phyloP scores from a whole-genome alignment of 495 filamentous ascomycete genomes.

The Tuber microsphaerosporum region DNA sequence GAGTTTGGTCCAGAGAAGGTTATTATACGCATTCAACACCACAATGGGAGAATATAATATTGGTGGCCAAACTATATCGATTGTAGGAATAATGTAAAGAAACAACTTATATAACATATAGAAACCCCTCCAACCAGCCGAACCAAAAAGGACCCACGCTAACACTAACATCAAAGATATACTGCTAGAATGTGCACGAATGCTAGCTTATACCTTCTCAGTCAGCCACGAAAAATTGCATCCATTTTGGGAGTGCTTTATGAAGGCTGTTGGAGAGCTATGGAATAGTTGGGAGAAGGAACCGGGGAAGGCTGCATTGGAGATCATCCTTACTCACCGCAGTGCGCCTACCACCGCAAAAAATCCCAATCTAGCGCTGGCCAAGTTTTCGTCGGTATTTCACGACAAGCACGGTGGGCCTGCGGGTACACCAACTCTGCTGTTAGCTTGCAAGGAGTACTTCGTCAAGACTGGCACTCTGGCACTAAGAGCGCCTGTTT shows the following conservation, averaged over 20 bases:
- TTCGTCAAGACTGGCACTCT: conserved; percentile 47
- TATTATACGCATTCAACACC: background rate
- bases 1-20: background rate
- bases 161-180: background rate
- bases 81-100: background rate
- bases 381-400: conserved; percentile 40
- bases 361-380: conserved; percentile 43
- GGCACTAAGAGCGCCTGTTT: conserved; percentile 53
- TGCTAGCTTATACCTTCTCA: background rate
- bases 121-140: background rate
- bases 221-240: background rate
- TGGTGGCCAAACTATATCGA: background rate
- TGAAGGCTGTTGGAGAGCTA: conserved; percentile 41
- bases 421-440: conserved; percentile 43
- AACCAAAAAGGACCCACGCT: background rate
- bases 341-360: conserved; percentile 40
- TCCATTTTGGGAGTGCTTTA: conserved; percentile 47
- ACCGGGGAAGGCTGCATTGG: conserved; percentile 32
- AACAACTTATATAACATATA: background rate
- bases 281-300: conserved; percentile 36
- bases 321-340: conserved; percentile 40
- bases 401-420: conserved; percentile 39
- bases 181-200: background rate
- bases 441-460: conserved; percentile 48
- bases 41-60: background rate